Conservation (phyloP, 257 asterid genomes). For the Solanum lycopersicoides region DNA sequence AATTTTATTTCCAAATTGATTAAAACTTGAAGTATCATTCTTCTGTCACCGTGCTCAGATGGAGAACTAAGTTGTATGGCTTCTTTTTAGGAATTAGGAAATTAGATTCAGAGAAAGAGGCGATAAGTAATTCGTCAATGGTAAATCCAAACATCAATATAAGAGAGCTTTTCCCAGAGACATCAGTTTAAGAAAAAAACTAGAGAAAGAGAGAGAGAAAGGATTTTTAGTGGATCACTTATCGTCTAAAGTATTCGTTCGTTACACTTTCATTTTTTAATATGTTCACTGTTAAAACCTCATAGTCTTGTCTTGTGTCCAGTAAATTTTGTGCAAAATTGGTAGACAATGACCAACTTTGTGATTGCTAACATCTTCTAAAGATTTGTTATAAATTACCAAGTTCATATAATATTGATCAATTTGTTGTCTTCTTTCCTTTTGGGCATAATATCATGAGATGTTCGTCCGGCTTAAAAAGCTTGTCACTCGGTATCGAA, state of each 20-base stretch:
- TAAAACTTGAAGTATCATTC: background rate
- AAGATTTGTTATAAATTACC: too few species aligned
- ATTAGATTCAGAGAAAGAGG: conserved; percentile 22
- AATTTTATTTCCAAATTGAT: background rate
- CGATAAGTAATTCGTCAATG: background rate
- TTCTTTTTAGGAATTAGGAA: conserved; percentile 44
- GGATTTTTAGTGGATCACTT: background rate
- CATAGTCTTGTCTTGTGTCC: too few species aligned
- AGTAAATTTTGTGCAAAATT: too few species aligned
- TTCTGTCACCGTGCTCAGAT: background rate
- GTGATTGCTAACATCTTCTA: too few species aligned
- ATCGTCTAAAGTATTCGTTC: background rate
- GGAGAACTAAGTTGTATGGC: conserved; percentile 21
- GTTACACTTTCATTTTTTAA: too few species aligned
- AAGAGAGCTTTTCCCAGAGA: conserved; percentile 6
- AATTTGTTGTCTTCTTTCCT: background rate
- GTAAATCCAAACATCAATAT: background rate
- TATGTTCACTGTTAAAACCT: too few species aligned
- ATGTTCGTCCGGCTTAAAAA: background rate
- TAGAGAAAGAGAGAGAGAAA: background rate
- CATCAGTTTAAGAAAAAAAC: background rate
- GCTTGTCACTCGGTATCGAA: background rate
- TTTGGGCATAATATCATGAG: background rate
- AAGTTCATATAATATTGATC: too few species aligned
- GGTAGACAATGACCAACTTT: too few species aligned